phyloP scores from a whole-genome alignment of 371 early-diverging fungal species.

The Mucor mucedo region DNA sequence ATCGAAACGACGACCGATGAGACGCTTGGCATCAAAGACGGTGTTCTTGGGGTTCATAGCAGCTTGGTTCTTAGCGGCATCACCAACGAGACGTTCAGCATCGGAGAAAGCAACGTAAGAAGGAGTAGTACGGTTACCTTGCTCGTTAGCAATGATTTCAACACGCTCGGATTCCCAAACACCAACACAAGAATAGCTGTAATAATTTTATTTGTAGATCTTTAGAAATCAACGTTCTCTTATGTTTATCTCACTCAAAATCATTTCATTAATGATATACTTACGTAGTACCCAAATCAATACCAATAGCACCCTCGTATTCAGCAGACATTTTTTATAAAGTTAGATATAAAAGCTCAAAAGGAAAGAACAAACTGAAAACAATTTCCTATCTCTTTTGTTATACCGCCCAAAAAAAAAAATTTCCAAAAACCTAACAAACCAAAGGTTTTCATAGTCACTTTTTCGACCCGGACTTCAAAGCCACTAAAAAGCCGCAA shows the following conservation, averaged over 20 bases:
- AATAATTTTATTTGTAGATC: conserved; percentile 29
- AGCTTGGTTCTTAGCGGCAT: conserved; percentile 87
- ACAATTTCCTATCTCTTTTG: neutral
- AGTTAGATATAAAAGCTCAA: conserved; percentile 28
- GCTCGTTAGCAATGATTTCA: conserved; percentile 88
- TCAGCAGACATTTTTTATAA: conserved; percentile 62
- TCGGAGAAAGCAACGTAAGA: conserved; percentile 92
- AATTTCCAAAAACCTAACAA: conserved; percentile 1
- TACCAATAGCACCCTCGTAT: conserved; percentile 75
- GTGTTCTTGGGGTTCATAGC: conserved; percentile 88
- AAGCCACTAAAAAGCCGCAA: conserved; percentile 14
- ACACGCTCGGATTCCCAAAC: conserved; percentile 72
- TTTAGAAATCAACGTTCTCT: too few species aligned
- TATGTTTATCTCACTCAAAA: too few species aligned
- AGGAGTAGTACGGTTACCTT: conserved; percentile 92
- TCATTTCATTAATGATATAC: neutral
- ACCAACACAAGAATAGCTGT: conserved; percentile 84
- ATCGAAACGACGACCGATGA: conserved; percentile 93
- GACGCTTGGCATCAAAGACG: conserved; percentile 96
- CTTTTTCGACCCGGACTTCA: conserved; percentile 4
- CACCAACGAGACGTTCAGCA: conserved; percentile 84
- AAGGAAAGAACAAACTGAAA: conserved; percentile 14
- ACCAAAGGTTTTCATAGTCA: conserved; percentile 8
- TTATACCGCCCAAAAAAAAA: conserved; percentile 24
- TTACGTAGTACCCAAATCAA: conserved; percentile 57